Conservation (phyloP, 164 flowering plant species). For the Houttuynia cordata region DNA sequence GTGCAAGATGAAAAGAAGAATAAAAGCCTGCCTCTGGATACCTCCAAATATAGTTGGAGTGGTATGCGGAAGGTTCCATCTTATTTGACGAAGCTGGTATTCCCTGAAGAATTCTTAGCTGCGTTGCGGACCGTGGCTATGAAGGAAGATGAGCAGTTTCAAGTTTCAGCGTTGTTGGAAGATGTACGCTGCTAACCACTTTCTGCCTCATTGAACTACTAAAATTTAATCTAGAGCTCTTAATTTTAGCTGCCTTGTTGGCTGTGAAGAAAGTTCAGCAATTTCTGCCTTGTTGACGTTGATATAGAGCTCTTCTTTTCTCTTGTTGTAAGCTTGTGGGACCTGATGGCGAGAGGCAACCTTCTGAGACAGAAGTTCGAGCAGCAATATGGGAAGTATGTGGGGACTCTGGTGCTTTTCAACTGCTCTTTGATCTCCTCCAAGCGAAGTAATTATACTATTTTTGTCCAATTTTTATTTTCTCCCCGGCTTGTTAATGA, state of each 20-base stretch:
- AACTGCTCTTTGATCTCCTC: slow-evolving; percentile 88
- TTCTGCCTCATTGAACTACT: background rate
- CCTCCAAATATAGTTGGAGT: slow-evolving; percentile 71
- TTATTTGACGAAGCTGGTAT: slow-evolving; percentile 58
- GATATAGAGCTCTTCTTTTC: slow-evolving; percentile 1
- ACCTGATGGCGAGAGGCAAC: slow-evolving; percentile 48
- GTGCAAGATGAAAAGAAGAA: slow-evolving; percentile 2
- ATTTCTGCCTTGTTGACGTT: background rate
- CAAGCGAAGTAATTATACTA: slow-evolving; percentile 41
- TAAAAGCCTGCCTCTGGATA: background rate
- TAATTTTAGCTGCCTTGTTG: background rate
- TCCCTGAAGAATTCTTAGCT: slow-evolving; percentile 76
- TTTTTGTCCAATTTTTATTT: slow-evolving; percentile 4
- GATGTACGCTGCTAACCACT: slow-evolving; percentile 38
- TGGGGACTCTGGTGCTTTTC: slow-evolving; percentile 96
- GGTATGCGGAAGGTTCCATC: slow-evolving; percentile 78
- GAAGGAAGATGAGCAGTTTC: slow-evolving; percentile 58
- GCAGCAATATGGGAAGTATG: slow-evolving; percentile 95
- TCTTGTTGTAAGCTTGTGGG: slow-evolving; percentile 51
- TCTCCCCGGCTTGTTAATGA: background rate
- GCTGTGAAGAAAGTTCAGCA: background rate
- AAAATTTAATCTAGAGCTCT: background rate
- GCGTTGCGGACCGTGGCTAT: slow-evolving; percentile 86
- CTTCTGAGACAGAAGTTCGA: slow-evolving; percentile 67
- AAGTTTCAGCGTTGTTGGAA: slow-evolving; percentile 66